phyloP scores from a whole-genome alignment of 2,329 filamentous ascomycete genomes.

The Pseudovirgaria hyperparasitica region DNA sequence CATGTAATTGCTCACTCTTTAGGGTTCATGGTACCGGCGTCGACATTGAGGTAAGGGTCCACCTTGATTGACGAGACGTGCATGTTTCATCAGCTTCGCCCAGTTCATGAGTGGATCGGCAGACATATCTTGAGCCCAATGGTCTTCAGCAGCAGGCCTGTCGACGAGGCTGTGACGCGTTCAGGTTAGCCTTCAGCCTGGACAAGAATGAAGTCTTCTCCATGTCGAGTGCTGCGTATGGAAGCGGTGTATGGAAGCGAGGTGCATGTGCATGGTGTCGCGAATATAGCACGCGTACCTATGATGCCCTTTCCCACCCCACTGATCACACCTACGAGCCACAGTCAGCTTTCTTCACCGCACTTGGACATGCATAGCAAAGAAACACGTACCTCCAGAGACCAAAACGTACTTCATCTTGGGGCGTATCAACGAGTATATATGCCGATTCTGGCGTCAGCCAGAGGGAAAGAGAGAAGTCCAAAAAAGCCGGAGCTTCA shows the following conservation, averaged over 20 bases:
- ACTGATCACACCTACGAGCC: constrained; percentile 38
- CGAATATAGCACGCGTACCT: constrained; percentile 32
- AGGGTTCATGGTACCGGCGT: constrained; percentile 61
- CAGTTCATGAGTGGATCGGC: constrained; percentile 8
- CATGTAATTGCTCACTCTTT: constrained; percentile 47
- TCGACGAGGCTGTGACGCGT: constrained; percentile 48
- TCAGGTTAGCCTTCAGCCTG: constrained; percentile 10
- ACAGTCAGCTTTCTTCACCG: too few relatives aligned
- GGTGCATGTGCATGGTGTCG: constrained; percentile 1
- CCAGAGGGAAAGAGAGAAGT: constrained; percentile 31
- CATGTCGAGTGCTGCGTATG: constrained; percentile 3
- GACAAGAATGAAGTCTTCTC: too few relatives aligned
- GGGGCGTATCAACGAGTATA: constrained; percentile 17
- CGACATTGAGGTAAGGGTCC: constrained; percentile 63
- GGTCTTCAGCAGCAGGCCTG: constrained; percentile 67
- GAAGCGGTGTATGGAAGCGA: neutral
- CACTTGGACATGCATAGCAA: too few relatives aligned
- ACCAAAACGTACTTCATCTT: constrained; percentile 75
- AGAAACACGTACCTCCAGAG: constrained; percentile 50
- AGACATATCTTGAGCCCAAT: constrained; percentile 61
- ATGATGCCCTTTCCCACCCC: constrained; percentile 56
- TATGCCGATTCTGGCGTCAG: constrained; percentile 25
- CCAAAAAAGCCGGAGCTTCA: constrained; percentile 9
- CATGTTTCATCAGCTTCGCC: constrained; percentile 20
- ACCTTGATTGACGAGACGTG: constrained; percentile 57